Conservation (phyloP, 306 rosid genomes). For the Citrullus mucosospermus region DNA sequence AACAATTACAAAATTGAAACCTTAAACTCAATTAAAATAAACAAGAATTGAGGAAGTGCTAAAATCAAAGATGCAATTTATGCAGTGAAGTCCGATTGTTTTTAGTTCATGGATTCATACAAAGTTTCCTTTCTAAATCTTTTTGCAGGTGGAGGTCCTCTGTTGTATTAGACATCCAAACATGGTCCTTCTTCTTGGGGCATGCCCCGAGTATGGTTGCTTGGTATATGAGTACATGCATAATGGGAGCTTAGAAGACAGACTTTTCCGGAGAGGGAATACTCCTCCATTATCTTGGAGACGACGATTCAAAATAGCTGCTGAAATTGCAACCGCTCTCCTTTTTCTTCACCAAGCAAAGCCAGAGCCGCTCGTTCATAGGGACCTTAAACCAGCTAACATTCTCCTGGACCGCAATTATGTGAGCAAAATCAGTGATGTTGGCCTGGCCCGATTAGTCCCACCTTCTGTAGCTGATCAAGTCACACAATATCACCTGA, state of each 20-base stretch:
- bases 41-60: constrained; percentile 3
- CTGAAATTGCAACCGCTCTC: constrained; percentile 77
- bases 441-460: constrained; percentile 79
- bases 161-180: constrained; percentile 80
- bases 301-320: constrained; percentile 59
- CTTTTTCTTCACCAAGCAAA: constrained; percentile 91
- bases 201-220: constrained; percentile 91
- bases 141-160: constrained; percentile 69
- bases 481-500: constrained; percentile 78
- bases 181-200: constrained; percentile 97
- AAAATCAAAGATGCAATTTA: neutral
- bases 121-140: neutral
- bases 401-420: constrained; percentile 67
- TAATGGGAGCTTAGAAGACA: constrained; percentile 87
- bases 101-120: neutral
- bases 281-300: constrained; percentile 62
- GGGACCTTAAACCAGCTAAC: constrained; percentile 94
- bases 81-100: neutral
- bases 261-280: constrained; percentile 47
- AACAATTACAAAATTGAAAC: neutral
- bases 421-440: constrained; percentile 83
- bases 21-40: neutral
- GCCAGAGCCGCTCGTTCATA: constrained; percentile 92
- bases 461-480: constrained; percentile 62
- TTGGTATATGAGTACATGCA: constrained; percentile 84